Conservation (phyloP, 805 yeast genomes). For the Barnettozyma populi region DNA sequence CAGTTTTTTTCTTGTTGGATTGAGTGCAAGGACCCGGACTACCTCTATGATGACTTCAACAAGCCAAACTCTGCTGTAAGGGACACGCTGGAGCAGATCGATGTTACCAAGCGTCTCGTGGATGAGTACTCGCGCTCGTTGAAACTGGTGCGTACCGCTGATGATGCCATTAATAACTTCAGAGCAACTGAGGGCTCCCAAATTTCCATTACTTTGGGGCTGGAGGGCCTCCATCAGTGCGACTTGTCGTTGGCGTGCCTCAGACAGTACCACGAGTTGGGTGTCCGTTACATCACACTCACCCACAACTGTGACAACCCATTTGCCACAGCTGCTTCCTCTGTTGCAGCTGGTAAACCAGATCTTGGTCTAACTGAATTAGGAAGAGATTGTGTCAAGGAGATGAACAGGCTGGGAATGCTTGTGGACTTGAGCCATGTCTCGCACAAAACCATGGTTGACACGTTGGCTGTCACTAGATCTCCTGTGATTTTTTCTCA, state of each 20-base stretch:
- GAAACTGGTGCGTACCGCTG: slow-evolving; percentile 35
- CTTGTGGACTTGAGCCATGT: slow-evolving; percentile 48
- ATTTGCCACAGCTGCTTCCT: slow-evolving; percentile 50
- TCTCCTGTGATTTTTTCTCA: slow-evolving; percentile 49
- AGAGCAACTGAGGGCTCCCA: slow-evolving; percentile 22
- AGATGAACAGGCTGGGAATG: slow-evolving; percentile 51
- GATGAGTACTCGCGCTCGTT: slow-evolving; percentile 35
- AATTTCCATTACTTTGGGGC: slow-evolving; percentile 45
- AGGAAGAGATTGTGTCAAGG: slow-evolving; percentile 44
- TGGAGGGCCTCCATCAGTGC: slow-evolving; percentile 50
- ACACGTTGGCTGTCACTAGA: slow-evolving; percentile 33
- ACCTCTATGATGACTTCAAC: slow-evolving; percentile 40
- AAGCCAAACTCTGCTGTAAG: slow-evolving; percentile 39
- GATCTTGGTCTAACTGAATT: slow-evolving; percentile 38
- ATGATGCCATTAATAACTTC: slow-evolving; percentile 36
- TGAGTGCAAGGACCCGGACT: slow-evolving; percentile 38
- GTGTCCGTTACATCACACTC: slow-evolving; percentile 48
- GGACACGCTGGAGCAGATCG: slow-evolving; percentile 51
- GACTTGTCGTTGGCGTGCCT: slow-evolving; percentile 45
- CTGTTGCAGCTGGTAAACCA: slow-evolving; percentile 38
- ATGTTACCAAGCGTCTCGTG: slow-evolving; percentile 41
- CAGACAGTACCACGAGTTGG: slow-evolving; percentile 43
- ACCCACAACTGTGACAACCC: slow-evolving; percentile 56
- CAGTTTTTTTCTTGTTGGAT: slow-evolving; percentile 48
- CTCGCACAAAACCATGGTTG: slow-evolving; percentile 42